A percentile compares a stretch with the other conserved stretches of the same genome.
Conservation (phyloP, 1,139 yeast species). For the Lodderomyces oxycetoniae region DNA sequence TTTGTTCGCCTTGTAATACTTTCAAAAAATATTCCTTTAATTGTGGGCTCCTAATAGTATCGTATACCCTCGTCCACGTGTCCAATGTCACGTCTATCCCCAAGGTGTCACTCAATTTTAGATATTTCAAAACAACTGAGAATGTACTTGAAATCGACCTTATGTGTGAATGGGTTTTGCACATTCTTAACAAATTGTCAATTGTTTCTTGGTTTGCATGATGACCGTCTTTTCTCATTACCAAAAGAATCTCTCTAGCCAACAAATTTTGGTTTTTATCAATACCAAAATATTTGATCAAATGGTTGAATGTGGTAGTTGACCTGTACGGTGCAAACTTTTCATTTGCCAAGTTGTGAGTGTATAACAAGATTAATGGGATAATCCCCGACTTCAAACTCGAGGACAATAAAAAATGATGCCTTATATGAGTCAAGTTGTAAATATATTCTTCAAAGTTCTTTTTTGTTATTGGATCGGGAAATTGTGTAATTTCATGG, state of each 20-base stretch:
- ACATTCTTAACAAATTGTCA: conserved; percentile 31
- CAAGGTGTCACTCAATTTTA: conserved; percentile 25
- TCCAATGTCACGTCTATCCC: conserved; percentile 31
- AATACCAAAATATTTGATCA: conserved; percentile 41
- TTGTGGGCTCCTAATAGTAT: conserved; percentile 34
- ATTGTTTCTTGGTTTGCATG: conserved; percentile 39
- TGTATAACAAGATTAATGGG: conserved; percentile 35
- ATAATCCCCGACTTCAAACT: conserved; percentile 36
- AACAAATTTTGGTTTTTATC: conserved; percentile 41
- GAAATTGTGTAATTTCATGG: conserved; percentile 33
- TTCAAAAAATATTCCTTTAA: conserved; percentile 36
- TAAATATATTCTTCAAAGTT: conserved; percentile 36
- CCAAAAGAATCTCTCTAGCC: conserved; percentile 38
- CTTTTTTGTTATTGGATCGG: conserved; percentile 24
- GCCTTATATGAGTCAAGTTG: conserved; percentile 31
- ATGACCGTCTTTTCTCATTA: conserved; percentile 43
- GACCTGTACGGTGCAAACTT: conserved; percentile 29
- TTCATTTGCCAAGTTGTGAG: conserved; percentile 33
- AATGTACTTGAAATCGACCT: conserved; percentile 33
- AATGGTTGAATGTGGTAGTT: conserved; percentile 36
- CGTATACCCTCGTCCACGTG: conserved; percentile 38
- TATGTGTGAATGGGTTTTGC: conserved; percentile 31
- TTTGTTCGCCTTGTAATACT: conserved; percentile 25
- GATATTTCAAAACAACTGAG: conserved; percentile 27
- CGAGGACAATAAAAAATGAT: conserved; percentile 33